Evolutionary conservation across 129 eudicot genomes (phyloP).

Genomic region (Centaurea solstitialis): DNA sequence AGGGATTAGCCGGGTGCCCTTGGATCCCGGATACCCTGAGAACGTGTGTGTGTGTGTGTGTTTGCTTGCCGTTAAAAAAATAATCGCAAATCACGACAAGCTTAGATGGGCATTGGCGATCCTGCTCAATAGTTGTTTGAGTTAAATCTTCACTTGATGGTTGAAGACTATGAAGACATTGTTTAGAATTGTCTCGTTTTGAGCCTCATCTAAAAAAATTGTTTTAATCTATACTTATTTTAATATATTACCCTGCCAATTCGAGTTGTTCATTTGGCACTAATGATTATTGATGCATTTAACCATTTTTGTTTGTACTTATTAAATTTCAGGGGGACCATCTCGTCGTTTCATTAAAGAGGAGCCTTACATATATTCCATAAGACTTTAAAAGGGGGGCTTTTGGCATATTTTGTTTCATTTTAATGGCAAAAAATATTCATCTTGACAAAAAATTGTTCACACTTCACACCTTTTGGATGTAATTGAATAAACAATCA

Average conservation of each 20-base stretch:
- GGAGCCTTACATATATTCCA: not conserved
- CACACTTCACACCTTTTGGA: not conserved
- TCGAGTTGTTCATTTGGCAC: not conserved
- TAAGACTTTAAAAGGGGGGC: not conserved
- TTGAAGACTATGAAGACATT: not conserved
- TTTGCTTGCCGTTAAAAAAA: too few relatives aligned
- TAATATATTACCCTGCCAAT: not conserved
- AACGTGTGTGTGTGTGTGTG: too few relatives aligned
- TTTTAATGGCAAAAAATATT: not conserved
- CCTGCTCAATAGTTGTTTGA: not conserved
- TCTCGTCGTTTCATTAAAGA: not conserved
- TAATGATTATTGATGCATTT: not conserved
- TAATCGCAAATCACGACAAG: not conserved
- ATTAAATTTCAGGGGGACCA: not conserved
- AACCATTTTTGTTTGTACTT: not conserved
- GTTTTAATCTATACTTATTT: not conserved
- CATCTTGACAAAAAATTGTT: too few relatives aligned
- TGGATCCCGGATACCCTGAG: too few relatives aligned
- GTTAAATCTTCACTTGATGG: not conserved
- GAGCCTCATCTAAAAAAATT: not conserved
- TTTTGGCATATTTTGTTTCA: not conserved
- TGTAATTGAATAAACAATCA: not conserved
- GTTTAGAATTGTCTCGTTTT: not conserved
- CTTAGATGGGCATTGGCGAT: not conserved
- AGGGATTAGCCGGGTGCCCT: too few relatives aligned